phyloP scores from a whole-genome alignment of 768 basidiomycete species.

The Mycena rosella region DNA sequence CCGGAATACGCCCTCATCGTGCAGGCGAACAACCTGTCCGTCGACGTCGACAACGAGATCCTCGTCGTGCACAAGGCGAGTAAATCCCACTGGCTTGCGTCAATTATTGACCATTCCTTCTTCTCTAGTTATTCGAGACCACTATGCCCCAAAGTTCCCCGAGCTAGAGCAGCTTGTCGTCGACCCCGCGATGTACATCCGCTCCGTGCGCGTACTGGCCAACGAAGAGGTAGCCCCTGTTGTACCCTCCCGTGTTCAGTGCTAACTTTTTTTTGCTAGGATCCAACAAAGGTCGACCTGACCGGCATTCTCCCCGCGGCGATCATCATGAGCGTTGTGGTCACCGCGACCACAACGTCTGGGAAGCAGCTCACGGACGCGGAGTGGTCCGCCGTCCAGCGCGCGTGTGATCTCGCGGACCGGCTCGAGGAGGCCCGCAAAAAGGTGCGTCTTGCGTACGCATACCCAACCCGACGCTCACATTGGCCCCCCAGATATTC shows the following conservation, averaged over 20 bases:
- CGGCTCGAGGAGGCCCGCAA: conserved; percentile 90
- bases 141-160: conserved; percentile 95
- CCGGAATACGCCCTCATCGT: conserved; percentile 98
- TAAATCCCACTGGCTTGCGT: conserved; percentile 33
- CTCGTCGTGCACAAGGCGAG: conserved; percentile 97
- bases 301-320: conserved; percentile 86
- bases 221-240: conserved; percentile 76
- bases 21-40: conserved; percentile 96
- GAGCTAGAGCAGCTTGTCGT: conserved; percentile 96
- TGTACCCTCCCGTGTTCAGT: conserved; percentile 1
- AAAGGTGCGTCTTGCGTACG: conserved; percentile 63
- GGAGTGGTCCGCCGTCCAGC: conserved; percentile 85
- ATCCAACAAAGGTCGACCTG: conserved; percentile 89
- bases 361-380: conserved; percentile 78
- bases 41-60: conserved; percentile 98
- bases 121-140: conserved; percentile 93
- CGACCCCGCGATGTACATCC: conserved; percentile 93
- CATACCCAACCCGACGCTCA: not conserved
- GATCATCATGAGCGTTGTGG: conserved; percentile 94
- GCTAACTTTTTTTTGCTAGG: conserved; percentile 58
- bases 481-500: conserved; percentile 77
- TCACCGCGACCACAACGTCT: conserved; percentile 93
- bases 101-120: conserved; percentile 35
- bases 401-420: conserved; percentile 91
- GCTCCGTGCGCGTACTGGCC: conserved; percentile 88